Evolutionary conservation across 1,139 yeast species (phyloP), one percentile per base, ranked within the genome.

Genomic region (Yamadazyma jaroonii): DNA sequence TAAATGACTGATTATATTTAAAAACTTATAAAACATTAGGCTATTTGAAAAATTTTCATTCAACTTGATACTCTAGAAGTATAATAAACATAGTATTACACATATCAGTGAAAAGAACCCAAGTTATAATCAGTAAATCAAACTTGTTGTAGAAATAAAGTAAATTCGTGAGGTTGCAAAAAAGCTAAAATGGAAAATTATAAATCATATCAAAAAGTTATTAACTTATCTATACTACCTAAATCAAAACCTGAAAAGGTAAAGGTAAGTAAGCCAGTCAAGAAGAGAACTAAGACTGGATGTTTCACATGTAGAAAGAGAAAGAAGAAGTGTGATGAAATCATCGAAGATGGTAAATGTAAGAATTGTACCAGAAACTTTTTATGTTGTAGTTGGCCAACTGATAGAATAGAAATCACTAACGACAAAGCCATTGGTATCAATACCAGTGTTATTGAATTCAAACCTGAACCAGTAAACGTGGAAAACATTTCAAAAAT

Each of bases 311-410:
- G 74, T 46, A 62, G 74, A 39, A 65, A 58, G 53, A 62, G 74
- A 53, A 68, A 68, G 64, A 68, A 68, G 61, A 68, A 68, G 62
- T 68, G 74, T 54, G 74, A 68, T 46, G 74, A 68, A 48, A 62
- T 64, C 37, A 61, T 54, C 25, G 64, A 62, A 10, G 64, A 64
- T 42, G 76, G 76, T 3, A 71, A 71, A 50, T 71, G 77, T 50
- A 73, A 69, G 47, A 75, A 67, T 3, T 71, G 77, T 43, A 62
- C 70, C 9, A 57, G 77, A 44, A 71, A 71, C 61, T 71, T 69
- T 40, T 59, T 71, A 39, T 72, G 67, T 40, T 71, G 77, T 46
- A 60, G 67, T 32, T 74, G 77, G 67, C 76, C 77, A 14, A 17
- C 14, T 5, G 26, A 25, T 4, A 22, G 13, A 4, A 7, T 15